A percentile compares a stretch with the other conserved stretches of the same genome.
These are phyloP conservation scores for Capronia americana DNA, from an alignment of 2,329 filamentous ascomycete species.

Conservation along the genomic window DNA sequence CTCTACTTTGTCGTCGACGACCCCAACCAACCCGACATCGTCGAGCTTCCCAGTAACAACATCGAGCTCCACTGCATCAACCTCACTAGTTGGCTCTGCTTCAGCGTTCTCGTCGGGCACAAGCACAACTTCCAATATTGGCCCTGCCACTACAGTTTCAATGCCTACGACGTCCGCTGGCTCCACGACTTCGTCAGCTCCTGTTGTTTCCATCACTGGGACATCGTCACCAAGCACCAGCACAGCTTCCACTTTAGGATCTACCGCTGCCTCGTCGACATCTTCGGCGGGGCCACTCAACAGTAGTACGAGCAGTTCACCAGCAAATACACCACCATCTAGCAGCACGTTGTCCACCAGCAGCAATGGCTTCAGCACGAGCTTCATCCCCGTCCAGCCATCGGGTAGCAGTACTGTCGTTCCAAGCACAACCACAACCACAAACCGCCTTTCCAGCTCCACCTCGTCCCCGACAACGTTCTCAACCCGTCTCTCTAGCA, in stretches of 20 bases:
- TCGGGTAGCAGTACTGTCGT: neutral
- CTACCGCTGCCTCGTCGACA: neutral
- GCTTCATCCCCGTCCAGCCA: conserved; percentile 3
- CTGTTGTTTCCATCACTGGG: neutral
- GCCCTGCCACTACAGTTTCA: neutral
- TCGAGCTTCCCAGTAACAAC: conserved; percentile 4
- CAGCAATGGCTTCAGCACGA: conserved; percentile 12
- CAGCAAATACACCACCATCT: neutral
- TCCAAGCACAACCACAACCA: conserved; percentile 4
- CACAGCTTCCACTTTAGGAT: neutral
- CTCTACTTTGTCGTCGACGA: neutral
- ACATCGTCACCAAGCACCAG: neutral
- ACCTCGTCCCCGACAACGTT: neutral
- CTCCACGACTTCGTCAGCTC: neutral
- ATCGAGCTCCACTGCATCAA: neutral
- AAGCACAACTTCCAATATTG: neutral
- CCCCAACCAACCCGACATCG: neutral
- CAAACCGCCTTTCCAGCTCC: neutral
- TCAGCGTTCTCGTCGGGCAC: neutral
- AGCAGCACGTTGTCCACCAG: neutral
- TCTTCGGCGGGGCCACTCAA: neutral
- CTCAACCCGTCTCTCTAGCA: neutral
- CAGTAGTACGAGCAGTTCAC: neutral
- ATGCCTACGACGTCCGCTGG: neutral
- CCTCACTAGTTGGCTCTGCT: neutral